Evolutionary conservation across 805 yeast species (phyloP), one percentile per base, ranked within the genome.

Genomic region (Metschnikowia picachoensis): DNA sequence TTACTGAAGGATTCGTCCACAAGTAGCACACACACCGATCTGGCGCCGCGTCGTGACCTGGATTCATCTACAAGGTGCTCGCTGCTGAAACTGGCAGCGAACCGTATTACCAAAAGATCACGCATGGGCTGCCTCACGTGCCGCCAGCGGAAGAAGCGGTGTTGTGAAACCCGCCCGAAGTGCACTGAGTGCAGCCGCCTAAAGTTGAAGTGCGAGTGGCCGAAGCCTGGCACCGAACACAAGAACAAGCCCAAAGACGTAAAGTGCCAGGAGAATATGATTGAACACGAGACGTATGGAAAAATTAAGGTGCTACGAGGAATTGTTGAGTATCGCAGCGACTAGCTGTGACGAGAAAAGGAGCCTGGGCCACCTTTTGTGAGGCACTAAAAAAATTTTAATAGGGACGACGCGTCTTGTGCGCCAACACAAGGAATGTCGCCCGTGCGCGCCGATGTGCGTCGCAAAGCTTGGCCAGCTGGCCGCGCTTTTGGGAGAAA

Each of bases 91-190:
- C 20, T 15, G 14, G 35, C 36, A 5, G 47, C 39, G 8, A 39
- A 32, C 30, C 52, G 50, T 16, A 58, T 58, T 7, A 54, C 70
- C n/a, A 78, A 70, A 55, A 67, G 88, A 46, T 80, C 85, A 14
- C 72, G 87, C 57, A 72, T 74, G 73, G 95, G 95, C 0, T 87
- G 95, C 60, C 67, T 84, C 36, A 85, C 95, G 1, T 87, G 95
- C 55, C 76, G 94, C 37, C 79, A 77, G 48, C 66, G 95, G 25
- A 87, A 87, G 70, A 87, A 85, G 60, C 73, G 90, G 45, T 87
- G 95, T 53, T 85, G 87, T 58, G 94, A 87, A 59, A 67, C 73
- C 1, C 74, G 74, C 44, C 95, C 95, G 4, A 62, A 61, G 25
- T 87, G 95, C 57, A 60, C 69, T 1, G 90, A 86, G 55, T 87